Conservation (phyloP, 257 asterid genomes). For the Asclepias syriaca region DNA sequence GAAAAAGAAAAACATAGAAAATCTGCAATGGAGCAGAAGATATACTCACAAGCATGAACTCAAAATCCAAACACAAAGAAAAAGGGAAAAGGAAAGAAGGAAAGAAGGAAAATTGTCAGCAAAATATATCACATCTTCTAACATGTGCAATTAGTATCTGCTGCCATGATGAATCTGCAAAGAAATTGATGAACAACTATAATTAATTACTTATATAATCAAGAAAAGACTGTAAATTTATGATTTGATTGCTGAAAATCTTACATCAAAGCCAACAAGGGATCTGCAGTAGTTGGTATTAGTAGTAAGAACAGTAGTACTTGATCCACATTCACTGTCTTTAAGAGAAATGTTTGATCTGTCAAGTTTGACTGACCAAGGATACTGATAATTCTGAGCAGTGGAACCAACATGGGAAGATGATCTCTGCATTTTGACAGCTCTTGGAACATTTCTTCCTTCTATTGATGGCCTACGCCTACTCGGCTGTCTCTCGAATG, state of each 20-base stretch:
- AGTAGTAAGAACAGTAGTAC: conserved; percentile 54
- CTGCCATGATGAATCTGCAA: conserved; percentile 63
- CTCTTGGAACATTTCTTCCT: conserved; percentile 86
- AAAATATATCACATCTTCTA: conserved; percentile 3
- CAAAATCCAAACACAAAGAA: background rate
- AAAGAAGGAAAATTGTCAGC: conserved; percentile 9
- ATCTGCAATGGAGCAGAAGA: conserved; percentile 5
- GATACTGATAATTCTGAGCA: conserved; percentile 61
- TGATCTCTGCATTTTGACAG: conserved; percentile 85
- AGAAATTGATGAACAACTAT: no score
- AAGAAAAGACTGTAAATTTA: background rate
- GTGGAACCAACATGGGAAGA: conserved; percentile 74
- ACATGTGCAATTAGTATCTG: conserved; percentile 29
- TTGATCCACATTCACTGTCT: conserved; percentile 90
- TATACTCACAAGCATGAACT: conserved; percentile 13
- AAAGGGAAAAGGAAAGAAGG: background rate
- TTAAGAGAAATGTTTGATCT: conserved; percentile 61
- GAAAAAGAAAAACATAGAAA: background rate
- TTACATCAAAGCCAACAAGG: conserved; percentile 73
- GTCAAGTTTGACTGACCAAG: conserved; percentile 90
- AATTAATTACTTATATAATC: background rate
- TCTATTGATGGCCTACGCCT: conserved; percentile 72
- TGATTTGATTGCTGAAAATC: background rate
- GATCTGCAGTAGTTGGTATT: conserved; percentile 70
- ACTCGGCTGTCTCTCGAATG: conserved; percentile 62